phyloP scores from a whole-genome alignment of 768 basidiomycete genomes.

The Postia placenta region DNA sequence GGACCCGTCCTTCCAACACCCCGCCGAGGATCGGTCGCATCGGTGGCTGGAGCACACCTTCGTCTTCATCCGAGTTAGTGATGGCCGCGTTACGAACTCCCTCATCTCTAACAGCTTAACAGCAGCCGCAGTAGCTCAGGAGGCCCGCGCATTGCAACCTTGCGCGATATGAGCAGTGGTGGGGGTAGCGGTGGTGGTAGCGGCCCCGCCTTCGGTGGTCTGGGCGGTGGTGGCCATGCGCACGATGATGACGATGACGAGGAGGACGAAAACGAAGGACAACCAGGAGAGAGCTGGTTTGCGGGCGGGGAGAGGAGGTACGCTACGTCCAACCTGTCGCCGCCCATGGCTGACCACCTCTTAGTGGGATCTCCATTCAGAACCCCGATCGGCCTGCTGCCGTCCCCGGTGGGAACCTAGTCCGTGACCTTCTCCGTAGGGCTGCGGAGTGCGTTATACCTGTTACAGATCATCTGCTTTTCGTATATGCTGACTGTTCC shows the following conservation, averaged over 20 bases:
- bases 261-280: conserved; percentile 40
- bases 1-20: conserved; percentile 5
- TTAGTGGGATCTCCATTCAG: conserved; percentile 82
- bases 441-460: conserved; percentile 63
- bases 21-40: conserved; percentile 17
- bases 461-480: background rate
- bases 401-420: conserved; percentile 52
- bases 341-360: background rate
- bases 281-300: conserved; percentile 67
- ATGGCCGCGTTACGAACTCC: too few species aligned
- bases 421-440: conserved; percentile 68
- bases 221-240: conserved; percentile 10
- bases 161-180: conserved; percentile 20
- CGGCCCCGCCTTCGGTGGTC: conserved; percentile 9
- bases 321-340: background rate
- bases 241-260: conserved; percentile 45
- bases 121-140: conserved; percentile 9
- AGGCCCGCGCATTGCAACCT: conserved; percentile 21
- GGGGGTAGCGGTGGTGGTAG: too few species aligned
- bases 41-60: conserved; percentile 13
- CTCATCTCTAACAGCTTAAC: too few species aligned
- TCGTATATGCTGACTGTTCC: conserved; percentile 5
- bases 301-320: conserved; percentile 95
- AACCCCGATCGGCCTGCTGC: conserved; percentile 49
- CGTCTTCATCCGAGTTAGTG: conserved; percentile 11